Conservation (phyloP, 345 rosid genomes). For the Rhodamnia rubescens region DNA sequence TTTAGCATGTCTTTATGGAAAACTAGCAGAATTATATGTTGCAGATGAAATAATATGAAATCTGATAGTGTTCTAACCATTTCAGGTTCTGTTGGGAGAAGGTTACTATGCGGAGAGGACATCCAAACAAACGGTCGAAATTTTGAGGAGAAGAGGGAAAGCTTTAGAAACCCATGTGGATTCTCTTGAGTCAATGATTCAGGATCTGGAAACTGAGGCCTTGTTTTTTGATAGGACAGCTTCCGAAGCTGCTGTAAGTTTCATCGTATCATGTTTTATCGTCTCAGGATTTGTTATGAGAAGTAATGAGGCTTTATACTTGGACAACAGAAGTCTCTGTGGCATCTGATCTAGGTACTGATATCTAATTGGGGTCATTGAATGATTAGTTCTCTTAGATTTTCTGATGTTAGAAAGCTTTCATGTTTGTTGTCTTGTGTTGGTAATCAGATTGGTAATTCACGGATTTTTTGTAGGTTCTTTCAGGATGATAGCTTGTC, state of each 20-base stretch:
- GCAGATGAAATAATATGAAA: background rate
- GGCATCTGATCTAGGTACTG: background rate
- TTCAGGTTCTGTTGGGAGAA: slow-evolving; percentile 79
- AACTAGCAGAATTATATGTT: background rate
- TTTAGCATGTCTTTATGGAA: background rate
- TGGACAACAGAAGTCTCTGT: background rate
- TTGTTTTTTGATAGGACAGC: slow-evolving; percentile 69
- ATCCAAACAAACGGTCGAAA: slow-evolving; percentile 64
- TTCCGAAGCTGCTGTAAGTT: slow-evolving; percentile 63
- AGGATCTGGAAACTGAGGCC: slow-evolving; percentile 72
- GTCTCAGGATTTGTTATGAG: background rate
- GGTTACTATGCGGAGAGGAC: slow-evolving; percentile 66
- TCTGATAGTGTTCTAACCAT: background rate
- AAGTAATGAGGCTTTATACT: background rate
- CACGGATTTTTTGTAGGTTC: background rate
- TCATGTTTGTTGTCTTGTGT: background rate
- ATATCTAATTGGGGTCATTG: background rate
- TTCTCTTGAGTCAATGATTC: slow-evolving; percentile 51
- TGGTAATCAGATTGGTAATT: background rate
- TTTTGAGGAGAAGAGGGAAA: slow-evolving; percentile 71
- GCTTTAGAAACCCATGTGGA: slow-evolving; percentile 48
- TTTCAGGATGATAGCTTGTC: background rate
- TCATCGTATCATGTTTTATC: background rate
- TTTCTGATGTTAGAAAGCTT: background rate
- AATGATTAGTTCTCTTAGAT: background rate